Base-by-base conservation (phyloP, 306 rosid species). In the Leucaena leucocephala region DNA sequence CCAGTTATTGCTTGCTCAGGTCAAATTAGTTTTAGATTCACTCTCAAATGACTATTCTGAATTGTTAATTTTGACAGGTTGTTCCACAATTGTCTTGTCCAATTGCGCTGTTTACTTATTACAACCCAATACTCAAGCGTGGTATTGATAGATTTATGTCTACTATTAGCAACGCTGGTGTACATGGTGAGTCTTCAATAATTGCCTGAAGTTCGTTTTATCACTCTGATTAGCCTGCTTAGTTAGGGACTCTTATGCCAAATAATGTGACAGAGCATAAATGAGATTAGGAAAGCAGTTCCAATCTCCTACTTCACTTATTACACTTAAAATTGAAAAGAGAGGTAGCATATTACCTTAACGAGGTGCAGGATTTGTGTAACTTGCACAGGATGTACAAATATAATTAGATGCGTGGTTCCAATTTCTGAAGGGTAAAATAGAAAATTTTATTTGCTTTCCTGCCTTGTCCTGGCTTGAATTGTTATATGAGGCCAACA, bases 91-190 rank as follows among this genome's bases (percentile, higher is more conserved):
- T 95, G 74, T 89, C 98, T 68, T 89, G 91, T 81, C 98, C 98
- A 35, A 74, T 95, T 83, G 93, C 98, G 44, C 74, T 95, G 68
- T 95, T 95, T 79, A 3, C 98, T 12, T 95, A 95, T 77, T 95
- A 95, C 86, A 92, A 95, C 85, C 97, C 97, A 5, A 92, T 94
- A 85, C 88, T 94, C 80, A 94, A 86, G 91, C 96, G 95, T 55
- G 98, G 98, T 45, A 82, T 89, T 46, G 87, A 39, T 27, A 86
- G 76, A 54, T 95, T 95, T 82, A 92, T 95, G 98, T 75, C 93
- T 71, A 86, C 74, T 19, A 42, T 95, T 42, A 90, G 72, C 83
- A 95, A 88, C 38, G 85, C 16, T 9, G 98, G 97, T 6, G 88
- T 91, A 46, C 93, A 82, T 71, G 98, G 98, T 95, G 81, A 76